Conservation (phyloP, 1,284 basidiomycete species). For the Porogramme epimiltina region DNA sequence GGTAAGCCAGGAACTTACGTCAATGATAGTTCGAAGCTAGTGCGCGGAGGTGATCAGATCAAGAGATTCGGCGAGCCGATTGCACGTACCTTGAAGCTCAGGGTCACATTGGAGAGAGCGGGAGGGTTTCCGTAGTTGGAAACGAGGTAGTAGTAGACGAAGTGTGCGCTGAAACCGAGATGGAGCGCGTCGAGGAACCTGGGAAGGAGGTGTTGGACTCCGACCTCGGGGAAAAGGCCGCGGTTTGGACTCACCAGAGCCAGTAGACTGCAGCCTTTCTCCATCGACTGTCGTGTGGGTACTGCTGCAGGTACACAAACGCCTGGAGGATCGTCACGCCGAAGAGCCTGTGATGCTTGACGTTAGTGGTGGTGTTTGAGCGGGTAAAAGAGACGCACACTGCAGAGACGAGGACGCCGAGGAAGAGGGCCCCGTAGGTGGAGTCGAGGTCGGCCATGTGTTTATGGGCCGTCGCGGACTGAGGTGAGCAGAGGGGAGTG, state of each 20-base stretch:
- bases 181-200: slow-evolving; percentile 28
- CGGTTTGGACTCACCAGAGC: slow-evolving; percentile 19
- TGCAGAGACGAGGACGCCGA: slow-evolving; percentile 26
- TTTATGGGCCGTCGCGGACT: not conserved
- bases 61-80: too few species aligned
- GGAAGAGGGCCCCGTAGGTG: slow-evolving; percentile 27
- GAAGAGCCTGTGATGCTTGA: slow-evolving; percentile 34
- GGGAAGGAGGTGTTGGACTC: not conserved
- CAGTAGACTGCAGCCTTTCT: slow-evolving; percentile 40
- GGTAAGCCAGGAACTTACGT: slow-evolving; percentile 12
- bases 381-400: slow-evolving; percentile 14
- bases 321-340: slow-evolving; percentile 43
- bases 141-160: slow-evolving; percentile 28
- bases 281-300: slow-evolving; percentile 36
- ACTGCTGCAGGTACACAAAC: slow-evolving; percentile 41
- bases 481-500: not conserved
- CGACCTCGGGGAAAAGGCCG: not conserved
- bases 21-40: slow-evolving; percentile 24
- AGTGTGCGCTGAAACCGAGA: slow-evolving; percentile 24
- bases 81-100: slow-evolving; percentile 27
- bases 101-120: slow-evolving; percentile 20
- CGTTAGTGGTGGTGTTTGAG: not conserved
- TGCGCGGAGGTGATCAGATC: not conserved
- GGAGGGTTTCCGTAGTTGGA: slow-evolving; percentile 20
- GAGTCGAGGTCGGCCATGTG: slow-evolving; percentile 20